Conservation (phyloP, 345 rosid genomes). For the Hibiscus tridactylites region DNA sequence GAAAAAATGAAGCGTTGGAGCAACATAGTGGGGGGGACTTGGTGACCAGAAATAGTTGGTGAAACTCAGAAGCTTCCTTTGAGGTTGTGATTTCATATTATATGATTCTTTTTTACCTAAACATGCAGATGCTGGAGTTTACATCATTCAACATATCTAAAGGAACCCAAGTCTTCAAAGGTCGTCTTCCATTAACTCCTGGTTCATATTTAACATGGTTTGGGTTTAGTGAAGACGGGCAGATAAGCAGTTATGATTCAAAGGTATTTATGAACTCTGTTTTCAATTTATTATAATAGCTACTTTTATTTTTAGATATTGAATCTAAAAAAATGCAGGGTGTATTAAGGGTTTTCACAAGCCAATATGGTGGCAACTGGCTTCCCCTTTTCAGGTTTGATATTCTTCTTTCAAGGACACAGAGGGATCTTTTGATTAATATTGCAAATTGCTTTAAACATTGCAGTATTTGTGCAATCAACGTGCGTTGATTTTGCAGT, state of each 20-base stretch:
- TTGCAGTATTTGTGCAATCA: neutral
- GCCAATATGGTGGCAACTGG: slow-evolving; percentile 89
- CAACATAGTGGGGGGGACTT: neutral
- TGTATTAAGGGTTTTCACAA: slow-evolving; percentile 56
- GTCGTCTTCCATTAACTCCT: slow-evolving; percentile 77
- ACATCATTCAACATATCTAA: slow-evolving; percentile 52
- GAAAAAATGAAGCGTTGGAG: neutral
- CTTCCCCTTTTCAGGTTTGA: slow-evolving; percentile 86
- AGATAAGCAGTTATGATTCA: slow-evolving; percentile 74
- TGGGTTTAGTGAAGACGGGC: slow-evolving; percentile 90
- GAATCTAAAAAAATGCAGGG: slow-evolving; percentile 46
- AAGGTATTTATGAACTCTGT: slow-evolving; percentile 36
- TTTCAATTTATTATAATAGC: neutral
- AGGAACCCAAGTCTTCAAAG: slow-evolving; percentile 46
- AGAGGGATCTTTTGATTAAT: neutral
- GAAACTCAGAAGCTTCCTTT: neutral
- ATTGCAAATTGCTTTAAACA: neutral
- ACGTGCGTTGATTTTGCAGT: slow-evolving; percentile 31
- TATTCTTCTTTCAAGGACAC: slow-evolving; percentile 13
- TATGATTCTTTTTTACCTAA: slow-evolving; percentile 1
- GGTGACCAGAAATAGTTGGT: neutral
- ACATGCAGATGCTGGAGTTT: slow-evolving; percentile 67
- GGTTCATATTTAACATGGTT: slow-evolving; percentile 75
- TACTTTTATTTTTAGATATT: slow-evolving; percentile 9
- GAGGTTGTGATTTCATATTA: neutral